Percentiles rank a stretch among this genome's conserved stretches.
Evolutionary conservation across 345 rosid genomes (phyloP).

Genomic region (Salix purpurea): DNA sequence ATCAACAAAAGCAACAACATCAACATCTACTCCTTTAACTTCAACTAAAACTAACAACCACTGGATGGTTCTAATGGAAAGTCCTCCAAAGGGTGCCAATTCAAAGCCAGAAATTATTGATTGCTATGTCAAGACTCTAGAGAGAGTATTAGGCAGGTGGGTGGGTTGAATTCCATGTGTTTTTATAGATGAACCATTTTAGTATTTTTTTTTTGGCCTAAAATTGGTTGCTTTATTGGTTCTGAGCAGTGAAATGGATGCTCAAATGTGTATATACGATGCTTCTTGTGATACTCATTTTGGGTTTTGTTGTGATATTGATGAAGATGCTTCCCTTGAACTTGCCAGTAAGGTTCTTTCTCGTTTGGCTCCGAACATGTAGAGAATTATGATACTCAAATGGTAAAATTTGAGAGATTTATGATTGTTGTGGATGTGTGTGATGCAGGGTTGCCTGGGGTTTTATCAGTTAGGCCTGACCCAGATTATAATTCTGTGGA

Average conservation of each 20-base stretch:
- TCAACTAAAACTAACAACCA: slow-evolving; percentile 21
- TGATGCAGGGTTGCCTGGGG: slow-evolving; percentile 64
- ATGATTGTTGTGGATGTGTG: neutral
- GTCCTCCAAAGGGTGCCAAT: slow-evolving; percentile 40
- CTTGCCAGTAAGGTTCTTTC: slow-evolving; percentile 45
- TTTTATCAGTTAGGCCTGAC: slow-evolving; percentile 62
- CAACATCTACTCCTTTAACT: slow-evolving; percentile 17
- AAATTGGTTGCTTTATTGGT: slow-evolving; percentile 4
- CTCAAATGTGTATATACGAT: slow-evolving; percentile 70
- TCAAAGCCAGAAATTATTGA: slow-evolving; percentile 51
- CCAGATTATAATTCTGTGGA: slow-evolving; percentile 38
- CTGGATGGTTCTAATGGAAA: slow-evolving; percentile 67
- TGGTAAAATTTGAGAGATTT: neutral
- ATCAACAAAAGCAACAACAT: slow-evolving; percentile 21
- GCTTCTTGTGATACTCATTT: slow-evolving; percentile 52
- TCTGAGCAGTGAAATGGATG: slow-evolving; percentile 54
- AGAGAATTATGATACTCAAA: neutral
- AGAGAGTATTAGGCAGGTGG: slow-evolving; percentile 55
- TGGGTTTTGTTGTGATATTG: slow-evolving; percentile 72
- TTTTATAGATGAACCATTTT: neutral
- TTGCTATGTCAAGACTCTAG: slow-evolving; percentile 56
- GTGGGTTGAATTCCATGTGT: slow-evolving; percentile 3
- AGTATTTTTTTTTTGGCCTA: neutral
- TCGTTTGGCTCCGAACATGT: neutral
- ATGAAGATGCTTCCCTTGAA: slow-evolving; percentile 54